phyloP scores from a whole-genome alignment of 2,329 filamentous ascomycete species.

The Sporothrix inflata region DNA sequence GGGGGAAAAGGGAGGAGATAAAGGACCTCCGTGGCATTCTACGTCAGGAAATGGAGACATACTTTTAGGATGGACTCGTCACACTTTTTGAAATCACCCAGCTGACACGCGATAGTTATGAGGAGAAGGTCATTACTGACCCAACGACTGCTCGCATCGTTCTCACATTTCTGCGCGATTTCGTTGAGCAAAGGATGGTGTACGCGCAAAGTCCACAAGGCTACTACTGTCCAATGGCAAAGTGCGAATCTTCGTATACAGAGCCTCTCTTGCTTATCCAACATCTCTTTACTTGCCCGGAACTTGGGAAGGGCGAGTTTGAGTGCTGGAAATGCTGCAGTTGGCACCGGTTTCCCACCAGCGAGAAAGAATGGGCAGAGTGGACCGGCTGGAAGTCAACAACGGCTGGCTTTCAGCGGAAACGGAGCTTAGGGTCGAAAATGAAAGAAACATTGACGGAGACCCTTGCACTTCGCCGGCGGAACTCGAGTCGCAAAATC shows the following conservation, averaged over 20 bases:
- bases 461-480: conserved; percentile 25
- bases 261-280: conserved; percentile 38
- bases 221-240: conserved; percentile 39
- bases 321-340: conserved; percentile 39
- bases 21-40: no score
- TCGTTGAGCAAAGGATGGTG: conserved; percentile 36
- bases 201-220: conserved; percentile 33
- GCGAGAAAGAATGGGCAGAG: conserved; percentile 40
- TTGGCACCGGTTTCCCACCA: conserved; percentile 39
- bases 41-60: no score
- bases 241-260: conserved; percentile 35
- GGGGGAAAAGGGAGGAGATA: no score
- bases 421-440: conserved; percentile 38
- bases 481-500: conserved; percentile 22
- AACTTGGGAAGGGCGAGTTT: conserved; percentile 38
- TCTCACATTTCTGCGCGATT: conserved; percentile 39
- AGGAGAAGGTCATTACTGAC: conserved; percentile 38
- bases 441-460: conserved; percentile 35
- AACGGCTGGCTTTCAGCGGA: conserved; percentile 34
- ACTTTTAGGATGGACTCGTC: no score
- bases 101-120: conserved; percentile 34
- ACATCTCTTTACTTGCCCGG: conserved; percentile 39
- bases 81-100: not conserved
- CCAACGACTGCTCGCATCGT: conserved; percentile 39
- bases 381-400: conserved; percentile 38